Conservation (phyloP, 2,329 filamentous ascomycete species). For the Byssochlamys sp. region DNA sequence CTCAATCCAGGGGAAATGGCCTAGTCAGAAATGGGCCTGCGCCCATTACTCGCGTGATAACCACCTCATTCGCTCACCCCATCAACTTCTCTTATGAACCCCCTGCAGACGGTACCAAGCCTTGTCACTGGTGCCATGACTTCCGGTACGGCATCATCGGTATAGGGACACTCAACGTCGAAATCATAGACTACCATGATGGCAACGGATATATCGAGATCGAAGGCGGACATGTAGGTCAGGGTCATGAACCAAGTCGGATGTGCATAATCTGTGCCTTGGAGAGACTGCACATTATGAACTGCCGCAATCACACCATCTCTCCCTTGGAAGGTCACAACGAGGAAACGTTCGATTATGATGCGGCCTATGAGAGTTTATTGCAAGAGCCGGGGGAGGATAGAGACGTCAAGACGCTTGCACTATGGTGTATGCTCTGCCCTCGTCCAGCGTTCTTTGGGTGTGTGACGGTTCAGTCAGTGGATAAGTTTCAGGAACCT, state of each 20-base stretch:
- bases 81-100: conserved; percentile 28
- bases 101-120: conserved; percentile 6
- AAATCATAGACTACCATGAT: conserved; percentile 25
- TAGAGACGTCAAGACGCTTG: background rate
- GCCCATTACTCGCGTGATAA: conserved; percentile 17
- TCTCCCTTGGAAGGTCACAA: conserved; percentile 13
- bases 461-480: conserved; percentile 17
- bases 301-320: conserved; percentile 25
- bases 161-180: conserved; percentile 22
- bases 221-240: conserved; percentile 24
- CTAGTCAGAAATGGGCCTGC: background rate
- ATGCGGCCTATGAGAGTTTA: conserved; percentile 17
- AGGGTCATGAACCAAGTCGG: conserved; percentile 21
- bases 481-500: conserved; percentile 7
- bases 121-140: conserved; percentile 35
- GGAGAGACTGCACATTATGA: conserved; percentile 22
- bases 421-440: conserved; percentile 35
- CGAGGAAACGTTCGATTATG: conserved; percentile 12
- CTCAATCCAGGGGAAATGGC: background rate
- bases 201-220: conserved; percentile 32
- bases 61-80: conserved; percentile 32
- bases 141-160: conserved; percentile 33
- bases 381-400: background rate
- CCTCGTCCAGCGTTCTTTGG: conserved; percentile 27
- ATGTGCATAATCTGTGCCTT: conserved; percentile 33